A percentile compares a stretch with the other conserved stretches of the same genome.
These are phyloP conservation scores for Hypoxylon fragiforme DNA, from an alignment of 495 filamentous ascomycete genomes.

Conservation along the genomic window DNA sequence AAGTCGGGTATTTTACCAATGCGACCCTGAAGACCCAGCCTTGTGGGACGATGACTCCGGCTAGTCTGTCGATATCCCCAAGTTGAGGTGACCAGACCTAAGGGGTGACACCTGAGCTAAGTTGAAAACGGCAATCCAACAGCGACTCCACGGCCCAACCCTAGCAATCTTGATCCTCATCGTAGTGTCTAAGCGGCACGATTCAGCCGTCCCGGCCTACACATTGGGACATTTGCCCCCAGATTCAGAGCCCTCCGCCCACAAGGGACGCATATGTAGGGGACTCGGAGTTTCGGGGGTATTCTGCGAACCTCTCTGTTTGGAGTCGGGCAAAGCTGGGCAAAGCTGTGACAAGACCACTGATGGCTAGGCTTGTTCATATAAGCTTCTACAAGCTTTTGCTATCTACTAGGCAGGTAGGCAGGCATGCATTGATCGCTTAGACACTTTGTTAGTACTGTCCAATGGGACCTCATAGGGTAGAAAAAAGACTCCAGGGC, in stretches of 20 bases:
- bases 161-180: conserved; percentile 2
- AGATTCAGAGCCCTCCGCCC: conserved; percentile 1
- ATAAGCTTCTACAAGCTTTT: conserved; percentile 24
- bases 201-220: conserved; percentile 21
- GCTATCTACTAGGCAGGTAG: not conserved
- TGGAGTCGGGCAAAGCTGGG: conserved; percentile 1
- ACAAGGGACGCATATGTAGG: conserved; percentile 10
- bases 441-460: not conserved
- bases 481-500: too few relatives aligned
- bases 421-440: not conserved
- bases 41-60: conserved; percentile 22
- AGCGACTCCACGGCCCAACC: conserved; percentile 7
- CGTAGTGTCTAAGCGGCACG: conserved; percentile 2
- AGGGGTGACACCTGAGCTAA: conserved; percentile 26
- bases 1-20: too few relatives aligned
- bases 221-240: conserved; percentile 20
- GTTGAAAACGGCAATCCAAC: conserved; percentile 23
- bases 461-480: too few relatives aligned
- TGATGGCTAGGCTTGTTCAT: conserved; percentile 1
- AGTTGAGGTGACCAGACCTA: too few relatives aligned
- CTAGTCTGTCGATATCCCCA: conserved; percentile 4
- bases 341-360: not conserved
- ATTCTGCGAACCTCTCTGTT: conserved; percentile 6
- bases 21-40: conserved; percentile 24
- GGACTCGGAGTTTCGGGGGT: conserved; percentile 20